Percentiles rank a stretch among this genome's conserved stretches.
Evolutionary conservation across 2,329 filamentous ascomycete genomes (phyloP).

Genomic region (Verticillium longisporum): DNA sequence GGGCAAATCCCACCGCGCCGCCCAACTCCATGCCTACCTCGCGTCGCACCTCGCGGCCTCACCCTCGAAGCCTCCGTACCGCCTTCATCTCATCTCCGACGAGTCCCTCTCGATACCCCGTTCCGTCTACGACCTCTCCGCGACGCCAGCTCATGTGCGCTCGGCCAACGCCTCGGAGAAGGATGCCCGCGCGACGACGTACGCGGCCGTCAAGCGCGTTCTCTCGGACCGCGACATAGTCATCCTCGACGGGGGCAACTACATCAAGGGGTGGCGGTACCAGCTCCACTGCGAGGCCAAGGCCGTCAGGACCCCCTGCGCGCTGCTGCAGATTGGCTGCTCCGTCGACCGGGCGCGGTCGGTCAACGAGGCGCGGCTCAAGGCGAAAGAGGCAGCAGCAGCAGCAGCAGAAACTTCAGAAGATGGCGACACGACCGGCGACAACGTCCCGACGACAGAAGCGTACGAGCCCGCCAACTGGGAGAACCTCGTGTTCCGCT

Average conservation of each 20-base stretch:
- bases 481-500: slow-evolving; percentile 74
- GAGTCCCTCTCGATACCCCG: slow-evolving; percentile 63
- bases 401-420: no score
- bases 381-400: slow-evolving; percentile 14
- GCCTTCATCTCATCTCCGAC: slow-evolving; percentile 69
- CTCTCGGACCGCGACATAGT: slow-evolving; percentile 69
- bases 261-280: slow-evolving; percentile 87
- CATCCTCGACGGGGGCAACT: slow-evolving; percentile 74
- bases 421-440: slow-evolving; percentile 20
- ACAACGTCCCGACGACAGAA: slow-evolving; percentile 21
- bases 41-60: slow-evolving; percentile 43
- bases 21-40: slow-evolving; percentile 61
- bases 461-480: slow-evolving; percentile 55
- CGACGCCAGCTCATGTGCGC: slow-evolving; percentile 51
- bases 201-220: slow-evolving; percentile 71
- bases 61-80: slow-evolving; percentile 36
- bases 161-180: slow-evolving; percentile 73
- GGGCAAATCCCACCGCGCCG: slow-evolving; percentile 60
- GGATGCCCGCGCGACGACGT: slow-evolving; percentile 69
- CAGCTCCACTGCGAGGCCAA: slow-evolving; percentile 83
- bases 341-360: slow-evolving; percentile 40
- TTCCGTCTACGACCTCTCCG: slow-evolving; percentile 58
- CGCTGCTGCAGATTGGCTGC: slow-evolving; percentile 62
- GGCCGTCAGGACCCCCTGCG: slow-evolving; percentile 67
- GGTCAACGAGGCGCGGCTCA: slow-evolving; percentile 55